Conservation (phyloP, 192 early-diverging fungal genomes). For the Spizellomyces sp. region DNA sequence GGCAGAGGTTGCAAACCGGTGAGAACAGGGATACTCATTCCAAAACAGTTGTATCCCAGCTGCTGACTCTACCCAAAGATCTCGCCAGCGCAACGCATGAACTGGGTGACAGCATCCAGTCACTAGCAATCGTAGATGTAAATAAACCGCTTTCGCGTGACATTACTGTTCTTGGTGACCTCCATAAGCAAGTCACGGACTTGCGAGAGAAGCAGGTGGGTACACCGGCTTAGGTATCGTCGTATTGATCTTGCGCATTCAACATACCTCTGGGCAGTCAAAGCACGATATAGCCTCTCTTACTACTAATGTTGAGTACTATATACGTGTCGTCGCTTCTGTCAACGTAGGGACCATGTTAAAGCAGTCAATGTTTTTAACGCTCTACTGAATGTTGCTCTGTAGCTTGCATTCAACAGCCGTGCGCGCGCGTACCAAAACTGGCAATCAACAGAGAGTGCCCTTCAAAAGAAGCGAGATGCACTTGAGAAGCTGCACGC, state of each 20-base stretch:
- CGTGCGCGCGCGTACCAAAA: slow-evolving; percentile 66
- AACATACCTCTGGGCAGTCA: slow-evolving; percentile 39
- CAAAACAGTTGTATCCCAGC: neutral
- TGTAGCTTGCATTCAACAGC: slow-evolving; percentile 71
- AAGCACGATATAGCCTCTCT: slow-evolving; percentile 73
- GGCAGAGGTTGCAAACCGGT: slow-evolving; percentile 10
- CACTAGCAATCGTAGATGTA: slow-evolving; percentile 72
- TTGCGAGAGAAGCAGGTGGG: slow-evolving; percentile 74
- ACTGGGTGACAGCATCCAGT: slow-evolving; percentile 76
- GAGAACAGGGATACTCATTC: neutral
- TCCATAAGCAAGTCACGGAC: slow-evolving; percentile 78
- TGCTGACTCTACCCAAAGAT: slow-evolving; percentile 18
- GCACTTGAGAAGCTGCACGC: slow-evolving; percentile 35
- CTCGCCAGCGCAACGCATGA: slow-evolving; percentile 68
- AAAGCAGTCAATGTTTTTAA: neutral
- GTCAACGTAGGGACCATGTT: slow-evolving; percentile 56
- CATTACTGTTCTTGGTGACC: slow-evolving; percentile 71
- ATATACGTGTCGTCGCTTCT: slow-evolving; percentile 82
- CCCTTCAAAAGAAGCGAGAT: slow-evolving; percentile 69
- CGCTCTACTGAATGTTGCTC: slow-evolving; percentile 6
- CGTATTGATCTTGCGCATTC: neutral
- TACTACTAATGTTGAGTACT: slow-evolving; percentile 83
- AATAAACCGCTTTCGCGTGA: slow-evolving; percentile 67
- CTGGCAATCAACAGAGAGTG: slow-evolving; percentile 71
- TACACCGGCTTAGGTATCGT: neutral